Evolutionary conservation across 2,329 filamentous ascomycete genomes (phyloP).

Genomic region (Esteya vermicola): DNA sequence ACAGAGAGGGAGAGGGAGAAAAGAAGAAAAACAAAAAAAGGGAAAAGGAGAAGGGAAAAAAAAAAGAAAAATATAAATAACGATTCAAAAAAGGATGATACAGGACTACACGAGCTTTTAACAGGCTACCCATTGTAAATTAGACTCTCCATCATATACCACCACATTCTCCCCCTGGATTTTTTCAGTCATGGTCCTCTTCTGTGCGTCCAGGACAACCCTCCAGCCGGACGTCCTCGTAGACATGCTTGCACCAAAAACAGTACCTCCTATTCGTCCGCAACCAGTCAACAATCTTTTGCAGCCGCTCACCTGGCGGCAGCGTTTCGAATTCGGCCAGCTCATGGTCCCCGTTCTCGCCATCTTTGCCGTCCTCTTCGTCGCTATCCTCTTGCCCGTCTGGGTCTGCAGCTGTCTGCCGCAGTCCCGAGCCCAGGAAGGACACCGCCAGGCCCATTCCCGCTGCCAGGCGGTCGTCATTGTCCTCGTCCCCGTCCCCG

Average conservation of each 20-base stretch:
- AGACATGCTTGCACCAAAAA: constrained; percentile 89
- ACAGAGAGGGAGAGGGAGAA: too few species aligned
- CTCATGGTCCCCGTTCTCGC: constrained; percentile 61
- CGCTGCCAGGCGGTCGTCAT: constrained; percentile 73
- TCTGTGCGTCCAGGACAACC: constrained; percentile 81
- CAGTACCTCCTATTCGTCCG: constrained; percentile 67
- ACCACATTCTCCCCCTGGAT: neutral
- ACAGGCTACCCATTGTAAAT: neutral
- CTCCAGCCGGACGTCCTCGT: constrained; percentile 61
- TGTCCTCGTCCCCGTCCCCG: constrained; percentile 59
- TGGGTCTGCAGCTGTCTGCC: constrained; percentile 40
- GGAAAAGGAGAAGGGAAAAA: too few species aligned
- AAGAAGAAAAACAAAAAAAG: neutral
- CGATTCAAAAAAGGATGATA: neutral
- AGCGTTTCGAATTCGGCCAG: constrained; percentile 66
- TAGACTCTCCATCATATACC: too few species aligned
- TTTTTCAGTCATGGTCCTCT: constrained; percentile 65
- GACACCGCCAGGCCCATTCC: constrained; percentile 45
- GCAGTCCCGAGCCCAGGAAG: neutral
- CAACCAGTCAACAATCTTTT: constrained; percentile 52
- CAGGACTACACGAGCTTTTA: neutral
- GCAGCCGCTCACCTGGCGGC: constrained; percentile 50
- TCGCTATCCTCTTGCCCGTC: constrained; percentile 45
- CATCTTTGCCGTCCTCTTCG: constrained; percentile 60
- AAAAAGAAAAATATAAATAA: too few species aligned